Base-by-base conservation (phyloP, 2,329 filamentous ascomycete genomes). In the Thermochaetoides dissita region DNA sequence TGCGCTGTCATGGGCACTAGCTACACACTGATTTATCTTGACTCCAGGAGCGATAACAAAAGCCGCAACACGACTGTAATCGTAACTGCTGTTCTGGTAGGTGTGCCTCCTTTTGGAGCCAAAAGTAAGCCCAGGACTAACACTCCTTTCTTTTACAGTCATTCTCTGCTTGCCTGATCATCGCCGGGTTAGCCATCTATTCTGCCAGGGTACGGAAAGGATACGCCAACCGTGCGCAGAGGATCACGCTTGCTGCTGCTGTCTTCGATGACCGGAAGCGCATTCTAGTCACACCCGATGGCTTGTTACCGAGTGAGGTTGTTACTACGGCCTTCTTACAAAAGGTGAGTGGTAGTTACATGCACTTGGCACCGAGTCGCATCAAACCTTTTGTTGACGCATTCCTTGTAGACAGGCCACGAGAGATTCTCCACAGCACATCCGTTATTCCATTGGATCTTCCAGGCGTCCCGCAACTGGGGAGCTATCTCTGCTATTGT, bases 381-480 rank as follows among this genome's bases (percentile, higher is more conserved):
- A 6, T n/a, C 28, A 12, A 12, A n/a, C 24, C 6, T 38, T 9
- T 29, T 24, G 7, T 3, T 32, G 3, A 40, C 28, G 5, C 17
- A 24, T 34, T 34, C 6, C n/a, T 35, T 35, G 32, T 34, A 52
- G 57, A 77, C 75, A 29, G 74, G 80, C 41, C 76, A 79, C 46
- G 84, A 93, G 46, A 74, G 79, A 10, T 88, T 94, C 53, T 78
- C 77, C 43, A 77, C 78, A 24, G 74, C 76, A 0, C 85, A 94
- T 55, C 76, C 83, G 0, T 76, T 88, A 2, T 94, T 91, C 59
- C 76, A 87, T 39, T 94, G 87, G 87, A 80, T 91, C 54, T 93
- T 84, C 56, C 75, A 83, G 43, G 83, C 85, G 3, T 84, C 83
- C 6, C 72, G 79, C 45, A 81, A 87, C 58, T 94, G 87, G 87